A percentile compares a stretch with the other conserved stretches of the same genome.
These are phyloP conservation scores for Suillus ampliporus DNA, from an alignment of 768 basidiomycete species.

Conservation along the genomic window DNA sequence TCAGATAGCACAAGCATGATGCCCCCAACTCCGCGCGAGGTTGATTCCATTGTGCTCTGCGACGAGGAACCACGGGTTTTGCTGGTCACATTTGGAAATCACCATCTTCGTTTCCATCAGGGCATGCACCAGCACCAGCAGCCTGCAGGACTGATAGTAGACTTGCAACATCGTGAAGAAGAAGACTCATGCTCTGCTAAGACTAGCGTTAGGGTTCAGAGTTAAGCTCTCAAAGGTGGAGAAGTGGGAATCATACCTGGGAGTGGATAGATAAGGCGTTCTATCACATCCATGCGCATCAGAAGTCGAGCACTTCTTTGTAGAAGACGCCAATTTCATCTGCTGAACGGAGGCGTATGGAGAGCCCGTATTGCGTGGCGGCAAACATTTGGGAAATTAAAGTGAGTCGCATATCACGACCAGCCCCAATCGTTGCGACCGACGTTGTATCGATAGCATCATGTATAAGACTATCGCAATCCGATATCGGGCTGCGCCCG, in stretches of 20 bases:
- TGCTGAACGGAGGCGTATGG: conserved; percentile 34
- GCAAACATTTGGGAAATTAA: conserved; percentile 43
- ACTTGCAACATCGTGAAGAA: conserved; percentile 48
- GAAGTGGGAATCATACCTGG: conserved; percentile 34
- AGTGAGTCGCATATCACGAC: conserved; percentile 44
- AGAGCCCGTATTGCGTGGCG: conserved; percentile 37
- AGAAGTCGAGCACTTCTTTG: conserved; percentile 39
- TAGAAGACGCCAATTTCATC: conserved; percentile 40
- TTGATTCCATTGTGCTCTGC: conserved; percentile 41
- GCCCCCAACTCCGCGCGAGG: conserved; percentile 42
- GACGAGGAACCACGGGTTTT: conserved; percentile 37
- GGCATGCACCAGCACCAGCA: conserved; percentile 45
- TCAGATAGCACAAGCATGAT: conserved; percentile 46
- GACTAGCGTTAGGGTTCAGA: conserved; percentile 41
- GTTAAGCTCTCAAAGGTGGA: conserved; percentile 13
- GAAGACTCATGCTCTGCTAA: conserved; percentile 48
- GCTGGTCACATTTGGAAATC: conserved; percentile 22
- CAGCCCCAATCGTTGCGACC: conserved; percentile 23
- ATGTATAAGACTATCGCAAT: conserved; percentile 34
- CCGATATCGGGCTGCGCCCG: conserved; percentile 46
- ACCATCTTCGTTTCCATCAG: conserved; percentile 31
- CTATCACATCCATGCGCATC: conserved; percentile 41
- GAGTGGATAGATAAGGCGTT: conserved; percentile 44
- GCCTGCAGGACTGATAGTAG: conserved; percentile 46
- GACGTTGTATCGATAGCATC: conserved; percentile 37